Base-by-base conservation (phyloP, 1,284 basidiomycete species). In the Apiotrichum gracile region DNA sequence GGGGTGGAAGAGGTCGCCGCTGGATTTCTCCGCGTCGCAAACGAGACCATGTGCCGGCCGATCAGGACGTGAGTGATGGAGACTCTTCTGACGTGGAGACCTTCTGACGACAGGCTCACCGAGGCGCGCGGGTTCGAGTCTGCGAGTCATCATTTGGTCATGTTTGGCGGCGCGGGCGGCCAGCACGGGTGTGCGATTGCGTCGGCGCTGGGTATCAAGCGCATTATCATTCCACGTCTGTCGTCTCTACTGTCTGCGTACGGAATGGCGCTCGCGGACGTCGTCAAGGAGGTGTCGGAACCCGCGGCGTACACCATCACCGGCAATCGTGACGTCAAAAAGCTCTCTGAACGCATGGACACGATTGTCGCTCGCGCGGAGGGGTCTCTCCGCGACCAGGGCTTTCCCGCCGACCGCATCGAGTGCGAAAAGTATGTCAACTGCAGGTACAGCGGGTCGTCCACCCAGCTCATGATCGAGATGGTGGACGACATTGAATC, bases 321-420 rank as follows among this genome's bases (percentile, higher is more conserved):
- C n/a, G n/a, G n/a, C n/a, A n/a, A n/a, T n/a, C n/a, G n/a, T n/a
- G n/a, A n/a, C n/a, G n/a, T n/a, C 49, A 16, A 35, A 2, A 52
- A 58, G 29, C 62, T 66, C 21, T 58, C 66, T 25, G 54, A 49
- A 0, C n/a, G n/a, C n/a, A n/a, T n/a, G n/a, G n/a, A n/a, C n/a
- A n/a, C n/a, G n/a, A n/a, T n/a, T n/a, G n/a, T n/a, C n/a, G n/a
- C n/a, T n/a, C n/a, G n/a, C n/a, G n/a, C n/a, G n/a, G n/a, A n/a
- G n/a, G n/a, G n/a, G n/a, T n/a, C n/a, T n/a, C 79, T 97, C 19
- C 67, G 76, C 52, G 78, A 78, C 21, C 91, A 97, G 73, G 93
- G 93, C 1, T 96, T 96, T 72, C 80, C 83, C 57, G 80, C 77
- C 9, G 79, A 82, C 2, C 81, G 84, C n/a, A 82, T 96, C 44